phyloP scores from a whole-genome alignment of 2,329 filamentous ascomycete genomes.

The Aspergillus thermomutatus region DNA sequence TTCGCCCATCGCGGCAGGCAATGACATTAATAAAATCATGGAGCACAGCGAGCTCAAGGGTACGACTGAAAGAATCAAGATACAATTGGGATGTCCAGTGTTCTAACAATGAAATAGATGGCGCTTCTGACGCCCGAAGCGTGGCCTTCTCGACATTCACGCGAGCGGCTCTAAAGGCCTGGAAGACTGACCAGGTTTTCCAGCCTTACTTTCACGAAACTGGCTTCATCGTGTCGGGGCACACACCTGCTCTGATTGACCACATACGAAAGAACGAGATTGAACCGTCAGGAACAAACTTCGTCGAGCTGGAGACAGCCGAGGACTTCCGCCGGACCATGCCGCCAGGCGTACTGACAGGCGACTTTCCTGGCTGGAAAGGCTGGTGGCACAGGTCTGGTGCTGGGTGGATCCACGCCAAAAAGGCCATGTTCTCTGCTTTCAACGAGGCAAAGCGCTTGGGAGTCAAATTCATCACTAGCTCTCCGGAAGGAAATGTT shows the following conservation, averaged over 20 bases:
- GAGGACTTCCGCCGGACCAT: constrained; percentile 50
- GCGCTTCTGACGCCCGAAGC: constrained; percentile 13
- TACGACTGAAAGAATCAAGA: constrained; percentile 15
- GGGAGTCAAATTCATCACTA: constrained; percentile 49
- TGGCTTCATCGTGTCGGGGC: constrained; percentile 41
- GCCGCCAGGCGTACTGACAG: constrained; percentile 51
- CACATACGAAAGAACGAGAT: constrained; percentile 37
- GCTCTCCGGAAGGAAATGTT: constrained; percentile 37
- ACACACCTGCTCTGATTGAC: constrained; percentile 37
- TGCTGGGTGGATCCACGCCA: constrained; percentile 55
- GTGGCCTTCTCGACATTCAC: constrained; percentile 22
- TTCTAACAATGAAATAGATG: constrained; percentile 10
- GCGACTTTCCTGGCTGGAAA: constrained; percentile 50
- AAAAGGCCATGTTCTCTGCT: constrained; percentile 47
- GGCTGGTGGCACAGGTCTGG: constrained; percentile 42
- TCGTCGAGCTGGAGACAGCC: constrained; percentile 37
- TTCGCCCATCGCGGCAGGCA: constrained; percentile 48
- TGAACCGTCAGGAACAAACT: constrained; percentile 28
- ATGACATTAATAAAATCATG: constrained; percentile 51
- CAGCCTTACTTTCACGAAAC: constrained; percentile 46
- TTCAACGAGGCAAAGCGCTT: constrained; percentile 44
- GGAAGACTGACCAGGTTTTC: constrained; percentile 45
- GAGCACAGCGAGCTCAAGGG: constrained; percentile 36
- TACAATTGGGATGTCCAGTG: not conserved
- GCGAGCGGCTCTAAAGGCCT: constrained; percentile 35